A percentile compares a stretch with the other conserved stretches of the same genome.
These are phyloP conservation scores for Jamesozyma rosinii DNA, from an alignment of 805 yeast species.

Conservation along the genomic window DNA sequence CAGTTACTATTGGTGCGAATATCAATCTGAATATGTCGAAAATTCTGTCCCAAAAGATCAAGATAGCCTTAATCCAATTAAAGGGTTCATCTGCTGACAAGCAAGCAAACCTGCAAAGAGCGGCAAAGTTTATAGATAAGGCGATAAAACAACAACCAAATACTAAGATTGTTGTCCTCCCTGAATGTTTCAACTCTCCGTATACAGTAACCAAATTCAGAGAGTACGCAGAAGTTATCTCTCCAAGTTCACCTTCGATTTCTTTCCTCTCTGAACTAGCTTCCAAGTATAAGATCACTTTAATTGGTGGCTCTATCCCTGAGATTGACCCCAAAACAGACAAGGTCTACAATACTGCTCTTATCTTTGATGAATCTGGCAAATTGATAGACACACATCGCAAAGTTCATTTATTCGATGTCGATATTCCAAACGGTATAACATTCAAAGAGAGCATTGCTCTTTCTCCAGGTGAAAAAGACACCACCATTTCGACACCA, in stretches of 20 bases:
- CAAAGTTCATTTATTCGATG: conserved; percentile 85
- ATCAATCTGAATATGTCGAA: conserved; percentile 6
- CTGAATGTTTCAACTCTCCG: conserved; percentile 96
- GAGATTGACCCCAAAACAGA: conserved; percentile 52
- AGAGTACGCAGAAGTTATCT: conserved; percentile 81
- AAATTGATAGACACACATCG: conserved; percentile 78
- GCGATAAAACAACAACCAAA: conserved; percentile 53
- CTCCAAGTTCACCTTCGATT: conserved; percentile 48
- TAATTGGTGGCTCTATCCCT: conserved; percentile 91
- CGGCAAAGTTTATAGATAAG: conserved; percentile 48
- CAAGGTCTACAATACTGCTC: conserved; percentile 60
- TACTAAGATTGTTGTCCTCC: conserved; percentile 71
- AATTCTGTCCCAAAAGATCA: conserved; percentile 40
- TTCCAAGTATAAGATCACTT: conserved; percentile 46
- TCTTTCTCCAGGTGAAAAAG: conserved; percentile 68
- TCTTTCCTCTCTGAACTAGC: conserved; percentile 57
- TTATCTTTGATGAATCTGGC: conserved; percentile 66
- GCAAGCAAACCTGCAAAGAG: conserved; percentile 63
- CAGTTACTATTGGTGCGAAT: too few relatives aligned
- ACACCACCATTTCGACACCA: conserved; percentile 46
- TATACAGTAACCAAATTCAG: conserved; percentile 81
- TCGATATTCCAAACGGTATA: conserved; percentile 85
- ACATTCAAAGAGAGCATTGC: conserved; percentile 75
- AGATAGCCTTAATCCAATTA: conserved; percentile 78
- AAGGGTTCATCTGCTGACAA: conserved; percentile 66